Evolutionary conservation across 352 stramenopile genomes (phyloP).

Genomic region (Halophytophthora polymorphica): DNA sequence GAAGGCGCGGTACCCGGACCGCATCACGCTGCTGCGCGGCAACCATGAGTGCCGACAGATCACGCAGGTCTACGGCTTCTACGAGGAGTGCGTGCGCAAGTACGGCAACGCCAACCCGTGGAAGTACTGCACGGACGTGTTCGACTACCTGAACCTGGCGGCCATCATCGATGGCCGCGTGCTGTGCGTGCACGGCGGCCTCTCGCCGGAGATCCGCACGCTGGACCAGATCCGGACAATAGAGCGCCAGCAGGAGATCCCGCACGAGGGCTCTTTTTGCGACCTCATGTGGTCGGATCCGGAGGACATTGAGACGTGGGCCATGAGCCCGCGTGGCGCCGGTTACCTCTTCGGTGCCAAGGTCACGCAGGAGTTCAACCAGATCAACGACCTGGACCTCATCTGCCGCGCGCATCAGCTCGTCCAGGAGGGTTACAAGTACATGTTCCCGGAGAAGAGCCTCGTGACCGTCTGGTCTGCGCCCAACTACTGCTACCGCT

Average conservation of each 20-base stretch:
- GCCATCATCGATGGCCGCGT: conserved; percentile 92
- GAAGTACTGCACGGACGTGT: conserved; percentile 96
- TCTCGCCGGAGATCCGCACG: conserved; percentile 93
- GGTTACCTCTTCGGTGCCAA: conserved; percentile 88
- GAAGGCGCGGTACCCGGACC: conserved; percentile 82
- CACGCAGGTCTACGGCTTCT: conserved; percentile 97
- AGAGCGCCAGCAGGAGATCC: conserved; percentile 95
- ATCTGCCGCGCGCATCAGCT: conserved; percentile 89
- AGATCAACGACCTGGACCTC: conserved; percentile 88
- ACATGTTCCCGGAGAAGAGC: conserved; percentile 87
- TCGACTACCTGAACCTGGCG: conserved; percentile 95
- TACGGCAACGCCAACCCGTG: conserved; percentile 96
- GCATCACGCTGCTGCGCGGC: conserved; percentile 84
- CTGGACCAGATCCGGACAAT: conserved; percentile 96
- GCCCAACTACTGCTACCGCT: conserved; percentile 87
- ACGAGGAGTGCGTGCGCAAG: conserved; percentile 96
- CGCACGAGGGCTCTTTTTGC: conserved; percentile 94
- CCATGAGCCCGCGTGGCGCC: conserved; percentile 85
- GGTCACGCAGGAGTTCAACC: conserved; percentile 88
- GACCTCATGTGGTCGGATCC: conserved; percentile 99
- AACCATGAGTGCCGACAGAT: conserved; percentile 95
- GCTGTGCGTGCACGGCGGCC: conserved; percentile 93
- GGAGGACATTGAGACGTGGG: conserved; percentile 92
- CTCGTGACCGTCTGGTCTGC: conserved; percentile 84
- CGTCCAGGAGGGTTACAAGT: conserved; percentile 90